Base-by-base conservation (phyloP, 2,329 filamentous ascomycete species). In the Alternaria sp. region DNA sequence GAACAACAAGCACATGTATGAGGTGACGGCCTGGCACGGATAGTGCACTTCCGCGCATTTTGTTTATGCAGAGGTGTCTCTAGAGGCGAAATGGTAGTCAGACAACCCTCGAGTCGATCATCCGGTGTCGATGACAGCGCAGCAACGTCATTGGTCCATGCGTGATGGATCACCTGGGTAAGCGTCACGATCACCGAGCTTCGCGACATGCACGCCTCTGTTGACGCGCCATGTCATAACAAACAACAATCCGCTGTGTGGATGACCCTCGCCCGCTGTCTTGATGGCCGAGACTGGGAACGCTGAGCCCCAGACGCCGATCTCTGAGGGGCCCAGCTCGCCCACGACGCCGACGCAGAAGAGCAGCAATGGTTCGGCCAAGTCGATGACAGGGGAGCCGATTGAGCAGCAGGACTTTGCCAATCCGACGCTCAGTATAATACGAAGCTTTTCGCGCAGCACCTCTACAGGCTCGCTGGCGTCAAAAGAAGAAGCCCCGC, bases 401-500 rank as follows among this genome's bases (percentile, higher is more conserved):
- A 61, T 65, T 12, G 70, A 72, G 47, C 66, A 73, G 63, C 70
- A 69, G 2, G 75, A 75, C 63, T 78, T 77, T 51, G 62, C 63
- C 7, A 76, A 76, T 34, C 75, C 74, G 34, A 78, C 74, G 1
- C 67, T 76, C 44, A 74, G 65, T 53, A 69, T 77, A 41, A 76
- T 77, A 62, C 65, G 68, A 46, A 71, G 59, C 34, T 46, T 66
- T 9, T 74, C 74, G 8, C 70, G 67, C 24, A 69, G 61, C 16
- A 63, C 71, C 3, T 76, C 75, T 2, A 59, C 54, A 7, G 74
- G 69, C 53, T 72, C 73, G 4, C 51, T 66, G 18, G 62, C 66
- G 11, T 78, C 77, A 11, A 56, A 77, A 64, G 82, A 84, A 72
- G 83, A 83, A 57, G 80, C 78, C 20, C 84, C 83, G 55, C 86